Conservation (phyloP, 2,329 filamentous ascomycete genomes). For the Kalmusia sp. region DNA sequence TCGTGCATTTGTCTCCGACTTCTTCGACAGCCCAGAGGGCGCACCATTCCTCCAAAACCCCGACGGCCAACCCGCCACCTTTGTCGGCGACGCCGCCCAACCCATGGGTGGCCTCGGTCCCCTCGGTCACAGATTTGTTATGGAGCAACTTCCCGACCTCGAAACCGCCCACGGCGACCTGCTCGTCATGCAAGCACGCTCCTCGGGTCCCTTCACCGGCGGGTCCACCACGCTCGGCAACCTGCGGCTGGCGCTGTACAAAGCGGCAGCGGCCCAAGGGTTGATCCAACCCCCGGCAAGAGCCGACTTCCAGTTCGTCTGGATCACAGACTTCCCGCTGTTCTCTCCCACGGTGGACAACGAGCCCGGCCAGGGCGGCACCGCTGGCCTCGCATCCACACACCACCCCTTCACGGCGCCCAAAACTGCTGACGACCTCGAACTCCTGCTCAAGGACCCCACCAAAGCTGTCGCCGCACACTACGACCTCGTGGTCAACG, state of each 20-base stretch:
- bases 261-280: conserved; percentile 68
- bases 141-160: conserved; percentile 61
- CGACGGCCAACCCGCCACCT: conserved; percentile 79
- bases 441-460: conserved; percentile 75
- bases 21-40: conserved; percentile 71
- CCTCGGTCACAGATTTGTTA: conserved; percentile 75
- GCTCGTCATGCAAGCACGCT: conserved; percentile 80
- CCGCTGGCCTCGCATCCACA: conserved; percentile 81
- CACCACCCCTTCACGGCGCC: conserved; percentile 98
- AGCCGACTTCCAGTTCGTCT: conserved; percentile 72
- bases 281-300: conserved; percentile 59
- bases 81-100: conserved; percentile 75
- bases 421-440: conserved; percentile 72
- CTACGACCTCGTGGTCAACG: conserved; percentile 96
- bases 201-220: conserved; percentile 69
- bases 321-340: conserved; percentile 90
- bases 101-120: conserved; percentile 79
- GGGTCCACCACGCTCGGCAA: conserved; percentile 78
- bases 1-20: conserved; percentile 68
- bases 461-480: conserved; percentile 80
- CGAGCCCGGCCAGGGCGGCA: conserved; percentile 81
- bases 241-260: conserved; percentile 74
- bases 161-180: conserved; percentile 72
- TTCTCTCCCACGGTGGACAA: conserved; percentile 75
- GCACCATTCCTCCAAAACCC: conserved; percentile 70